phyloP scores from a whole-genome alignment of 257 asterid genomes.

The Sherardia arvensis region DNA sequence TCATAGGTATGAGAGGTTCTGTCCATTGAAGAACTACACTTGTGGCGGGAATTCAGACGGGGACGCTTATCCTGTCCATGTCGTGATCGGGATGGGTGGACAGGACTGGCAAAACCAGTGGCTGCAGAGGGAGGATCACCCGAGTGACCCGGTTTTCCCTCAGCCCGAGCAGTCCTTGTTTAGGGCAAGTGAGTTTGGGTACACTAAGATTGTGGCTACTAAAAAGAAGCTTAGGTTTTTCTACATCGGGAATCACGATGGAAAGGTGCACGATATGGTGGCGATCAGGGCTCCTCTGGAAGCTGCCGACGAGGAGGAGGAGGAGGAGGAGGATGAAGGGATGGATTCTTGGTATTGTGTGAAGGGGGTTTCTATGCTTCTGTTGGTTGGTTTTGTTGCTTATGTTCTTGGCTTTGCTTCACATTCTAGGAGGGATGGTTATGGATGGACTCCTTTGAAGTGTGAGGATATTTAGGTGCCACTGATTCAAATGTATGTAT shows the following conservation, averaged over 20 bases:
- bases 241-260: conserved; percentile 80
- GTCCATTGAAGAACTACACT: conserved; percentile 61
- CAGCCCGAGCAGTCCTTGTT: conserved; percentile 61
- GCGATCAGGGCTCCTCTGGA: conserved; percentile 57
- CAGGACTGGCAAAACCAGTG: conserved; percentile 85
- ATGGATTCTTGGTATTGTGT: conserved; percentile 7
- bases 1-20: conserved; percentile 71
- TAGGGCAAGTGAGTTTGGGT: conserved; percentile 70
- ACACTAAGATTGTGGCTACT: conserved; percentile 46
- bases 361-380: conserved; percentile 1
- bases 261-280: conserved; percentile 62
- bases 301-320: conserved; percentile 2
- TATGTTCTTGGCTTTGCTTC: conserved; percentile 7
- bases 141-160: conserved; percentile 47
- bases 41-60: conserved; percentile 47
- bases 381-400: conserved; percentile 2
- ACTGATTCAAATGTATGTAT: background rate
- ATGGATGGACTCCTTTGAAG: conserved; percentile 4
- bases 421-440: background rate
- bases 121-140: conserved; percentile 63
- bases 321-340: conserved; percentile 3
- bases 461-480: background rate
- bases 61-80: conserved; percentile 45
- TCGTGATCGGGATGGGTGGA: conserved; percentile 85
- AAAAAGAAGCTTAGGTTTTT: conserved; percentile 47